Evolutionary conservation across 106 monocot species (phyloP), one percentile per base, ranked within the genome.

Genomic region (Dendrobium chrysotoxum): DNA sequence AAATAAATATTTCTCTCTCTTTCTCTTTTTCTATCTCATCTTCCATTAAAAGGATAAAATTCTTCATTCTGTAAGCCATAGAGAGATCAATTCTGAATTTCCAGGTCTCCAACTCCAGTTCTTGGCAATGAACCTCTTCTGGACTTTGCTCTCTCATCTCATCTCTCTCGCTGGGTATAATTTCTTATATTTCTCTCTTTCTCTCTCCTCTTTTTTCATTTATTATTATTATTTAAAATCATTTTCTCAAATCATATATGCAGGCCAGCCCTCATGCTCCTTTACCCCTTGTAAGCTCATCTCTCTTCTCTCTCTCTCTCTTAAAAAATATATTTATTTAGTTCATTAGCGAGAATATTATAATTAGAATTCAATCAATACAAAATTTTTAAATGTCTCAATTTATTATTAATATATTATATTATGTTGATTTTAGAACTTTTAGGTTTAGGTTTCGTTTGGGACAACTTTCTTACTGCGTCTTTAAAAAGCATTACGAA

Each of bases 221-320:
- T 35, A 2, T 35, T 35, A 35, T 35, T 35, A 35, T 12, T 7
- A 11, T 78, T 38, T 23, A 28, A 75, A 0, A 10, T 11, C 54
- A 26, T 2, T 35, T 47, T 15, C 23, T 65, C 1, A 11, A 50
- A 16, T 50, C 50, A 50, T 50, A 50, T 50, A 50, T 79, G 83
- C 83, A 96, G 96, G 80, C 93, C 96, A 7, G 77, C 77, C 79
- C 75, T 96, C 78, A 96, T 78, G 76, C 92, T 96, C 40, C 28
- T 96, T 5, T 96, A 96, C 35, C 96, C 96, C 4, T 55, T 97
- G 96, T 94, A 86, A 91, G 90, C 87, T 9, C 50, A 28, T 79
- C 20, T 50, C 50, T 50, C 50, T 50, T 50, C 4, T 80, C 0
- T 31, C 67, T 21, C 28, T 57, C 7, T 15, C 28, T 57, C 39